Percentiles rank a stretch among this genome's conserved stretches.
phyloP scores from a whole-genome alignment of 2,329 filamentous ascomycete species.

The Thielaviopsis populi region DNA sequence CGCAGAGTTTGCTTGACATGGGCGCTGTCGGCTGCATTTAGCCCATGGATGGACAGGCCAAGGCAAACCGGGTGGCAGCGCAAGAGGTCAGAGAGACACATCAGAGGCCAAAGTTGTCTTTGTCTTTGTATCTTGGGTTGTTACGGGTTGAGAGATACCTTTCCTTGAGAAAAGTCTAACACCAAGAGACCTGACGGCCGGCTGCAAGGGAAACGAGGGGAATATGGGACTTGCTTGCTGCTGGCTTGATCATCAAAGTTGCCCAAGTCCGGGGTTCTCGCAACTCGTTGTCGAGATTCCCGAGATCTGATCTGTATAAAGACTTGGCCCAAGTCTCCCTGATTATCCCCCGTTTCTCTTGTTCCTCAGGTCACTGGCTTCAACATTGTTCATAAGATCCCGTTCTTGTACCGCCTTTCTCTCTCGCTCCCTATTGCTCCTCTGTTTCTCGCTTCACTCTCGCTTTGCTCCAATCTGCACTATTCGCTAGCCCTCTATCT shows the following conservation, averaged over 20 bases:
- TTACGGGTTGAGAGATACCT: background rate
- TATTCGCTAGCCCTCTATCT: background rate
- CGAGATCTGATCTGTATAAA: conserved; percentile 11
- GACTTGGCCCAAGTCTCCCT: conserved; percentile 5
- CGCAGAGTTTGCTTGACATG: background rate
- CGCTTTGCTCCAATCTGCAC: background rate
- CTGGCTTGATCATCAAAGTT: background rate
- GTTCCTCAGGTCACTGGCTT: conserved; percentile 11
- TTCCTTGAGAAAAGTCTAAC: background rate
- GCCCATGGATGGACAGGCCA: background rate
- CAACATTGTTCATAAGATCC: conserved; percentile 9
- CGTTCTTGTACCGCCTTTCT: conserved; percentile 15
- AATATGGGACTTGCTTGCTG: background rate
- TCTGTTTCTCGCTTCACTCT: background rate
- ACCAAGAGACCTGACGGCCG: background rate
- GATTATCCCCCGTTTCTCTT: conserved; percentile 5
- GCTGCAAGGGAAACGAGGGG: conserved; percentile 7
- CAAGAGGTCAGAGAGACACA: background rate
- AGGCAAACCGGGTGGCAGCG: background rate
- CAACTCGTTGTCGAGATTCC: background rate
- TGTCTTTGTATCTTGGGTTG: background rate
- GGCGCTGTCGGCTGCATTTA: background rate
- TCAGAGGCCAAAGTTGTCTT: background rate
- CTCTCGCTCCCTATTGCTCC: conserved; percentile 8
- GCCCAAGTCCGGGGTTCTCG: background rate